Evolutionary conservation across 805 yeast species (phyloP).

Genomic region (Huiozyma sinensis): DNA sequence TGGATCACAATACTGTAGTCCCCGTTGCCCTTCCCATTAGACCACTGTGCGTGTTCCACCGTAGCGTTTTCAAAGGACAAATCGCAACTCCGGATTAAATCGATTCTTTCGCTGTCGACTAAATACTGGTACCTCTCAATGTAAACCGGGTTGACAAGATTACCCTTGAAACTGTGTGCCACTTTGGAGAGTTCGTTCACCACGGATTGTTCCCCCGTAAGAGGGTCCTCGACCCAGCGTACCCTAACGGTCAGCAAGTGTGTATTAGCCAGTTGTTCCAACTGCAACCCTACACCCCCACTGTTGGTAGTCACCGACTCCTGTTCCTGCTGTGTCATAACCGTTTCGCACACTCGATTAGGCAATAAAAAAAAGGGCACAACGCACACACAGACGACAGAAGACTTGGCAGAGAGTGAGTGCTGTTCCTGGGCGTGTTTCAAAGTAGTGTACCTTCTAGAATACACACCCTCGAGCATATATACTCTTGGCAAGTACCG

Average conservation of each 20-base stretch:
- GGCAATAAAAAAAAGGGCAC: too few species aligned
- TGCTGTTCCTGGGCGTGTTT: too few species aligned
- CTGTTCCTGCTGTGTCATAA: background rate
- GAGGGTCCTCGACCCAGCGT: conserved; percentile 9
- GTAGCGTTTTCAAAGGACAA: conserved; percentile 20
- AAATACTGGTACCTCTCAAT: conserved; percentile 25
- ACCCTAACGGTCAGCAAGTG: conserved; percentile 20
- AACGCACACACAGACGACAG: too few species aligned
- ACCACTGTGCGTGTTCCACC: conserved; percentile 11
- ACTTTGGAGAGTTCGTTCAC: background rate
- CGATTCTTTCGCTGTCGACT: conserved; percentile 14
- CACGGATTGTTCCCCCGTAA: background rate
- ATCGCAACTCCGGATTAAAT: conserved; percentile 12
- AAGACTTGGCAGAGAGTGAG: too few species aligned
- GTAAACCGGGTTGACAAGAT: conserved; percentile 11
- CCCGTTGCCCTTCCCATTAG: conserved; percentile 2
- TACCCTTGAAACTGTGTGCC: conserved; percentile 10
- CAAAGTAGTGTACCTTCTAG: too few species aligned
- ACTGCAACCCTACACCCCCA: conserved; percentile 3
- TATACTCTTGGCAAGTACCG: too few species aligned
- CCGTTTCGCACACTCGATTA: background rate
- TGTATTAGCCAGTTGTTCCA: conserved; percentile 25
- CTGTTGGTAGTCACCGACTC: background rate
- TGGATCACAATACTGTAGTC: conserved; percentile 19
- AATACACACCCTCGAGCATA: too few species aligned